phyloP scores from a whole-genome alignment of 257 asterid genomes.

The Primulina tabacum region DNA sequence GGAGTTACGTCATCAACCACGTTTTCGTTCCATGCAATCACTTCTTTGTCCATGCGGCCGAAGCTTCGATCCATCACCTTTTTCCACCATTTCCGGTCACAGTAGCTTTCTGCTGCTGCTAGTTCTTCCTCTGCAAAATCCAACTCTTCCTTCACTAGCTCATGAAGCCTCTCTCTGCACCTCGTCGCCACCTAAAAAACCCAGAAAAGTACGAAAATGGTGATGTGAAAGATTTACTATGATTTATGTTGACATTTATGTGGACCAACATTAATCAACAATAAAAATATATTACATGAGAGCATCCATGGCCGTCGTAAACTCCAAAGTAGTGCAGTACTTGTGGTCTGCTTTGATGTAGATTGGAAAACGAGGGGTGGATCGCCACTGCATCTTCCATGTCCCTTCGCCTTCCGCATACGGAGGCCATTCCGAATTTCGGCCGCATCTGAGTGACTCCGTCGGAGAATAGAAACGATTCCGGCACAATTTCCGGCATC shows the following conservation, averaged over 20 bases:
- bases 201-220: neutral
- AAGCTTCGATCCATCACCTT: slow-evolving; percentile 65
- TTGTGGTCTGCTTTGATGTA: slow-evolving; percentile 3
- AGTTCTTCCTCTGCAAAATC: slow-evolving; percentile 17
- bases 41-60: slow-evolving; percentile 69
- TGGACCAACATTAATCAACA: neutral
- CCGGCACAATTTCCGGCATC: neutral
- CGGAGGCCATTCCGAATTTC: slow-evolving; percentile 56
- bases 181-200: slow-evolving; percentile 54
- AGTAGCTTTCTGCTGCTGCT: neutral
- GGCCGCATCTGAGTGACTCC: slow-evolving; percentile 23
- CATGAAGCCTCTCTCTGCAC: slow-evolving; percentile 68
- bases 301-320: slow-evolving; percentile 84
- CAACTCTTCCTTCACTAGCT: slow-evolving; percentile 65
- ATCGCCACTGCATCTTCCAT: slow-evolving; percentile 81
- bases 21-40: slow-evolving; percentile 30
- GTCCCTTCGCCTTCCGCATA: slow-evolving; percentile 67
- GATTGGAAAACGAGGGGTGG: slow-evolving; percentile 49
- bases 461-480: neutral
- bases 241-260: too few species aligned
- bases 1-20: slow-evolving; percentile 18
- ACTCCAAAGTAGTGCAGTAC: slow-evolving; percentile 59
- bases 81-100: slow-evolving; percentile 34
- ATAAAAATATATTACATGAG: slow-evolving; percentile 46
- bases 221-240: neutral